Evolutionary conservation across 2,329 filamentous ascomycete genomes (phyloP).

Genomic region (Penicillium hesseltinei): DNA sequence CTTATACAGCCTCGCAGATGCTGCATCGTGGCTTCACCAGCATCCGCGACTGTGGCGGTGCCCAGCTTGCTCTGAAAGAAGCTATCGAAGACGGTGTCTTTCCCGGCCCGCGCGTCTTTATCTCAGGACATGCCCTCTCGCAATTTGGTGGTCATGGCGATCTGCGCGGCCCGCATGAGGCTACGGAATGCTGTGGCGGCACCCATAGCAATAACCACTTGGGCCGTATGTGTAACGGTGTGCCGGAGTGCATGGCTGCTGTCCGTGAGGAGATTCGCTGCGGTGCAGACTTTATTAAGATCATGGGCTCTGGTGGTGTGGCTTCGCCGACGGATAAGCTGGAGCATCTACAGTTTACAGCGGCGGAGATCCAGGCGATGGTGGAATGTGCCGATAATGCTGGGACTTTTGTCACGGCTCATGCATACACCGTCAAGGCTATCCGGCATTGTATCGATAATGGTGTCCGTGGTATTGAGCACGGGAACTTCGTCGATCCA

Average conservation of each 20-base stretch:
- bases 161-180: conserved; percentile 40
- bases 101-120: conserved; percentile 56
- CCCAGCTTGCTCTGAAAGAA: conserved; percentile 49
- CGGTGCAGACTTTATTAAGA: conserved; percentile 61
- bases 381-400: conserved; percentile 50
- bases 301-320: conserved; percentile 59
- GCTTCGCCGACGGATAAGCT: conserved; percentile 56
- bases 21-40: conserved; percentile 59
- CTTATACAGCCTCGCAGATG: conserved; percentile 43
- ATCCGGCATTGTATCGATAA: conserved; percentile 57
- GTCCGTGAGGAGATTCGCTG: conserved; percentile 55
- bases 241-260: conserved; percentile 53
- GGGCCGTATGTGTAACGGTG: conserved; percentile 52
- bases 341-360: conserved; percentile 55
- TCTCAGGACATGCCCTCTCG: conserved; percentile 53
- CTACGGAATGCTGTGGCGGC: conserved; percentile 52
- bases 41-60: conserved; percentile 59
- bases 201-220: conserved; percentile 29
- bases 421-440: conserved; percentile 56
- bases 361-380: conserved; percentile 55
- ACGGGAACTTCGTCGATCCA: conserved; percentile 45
- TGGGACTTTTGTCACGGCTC: conserved; percentile 56
- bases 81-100: conserved; percentile 54
- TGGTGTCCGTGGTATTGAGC: conserved; percentile 57
- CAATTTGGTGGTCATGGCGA: conserved; percentile 61